phyloP scores from a whole-genome alignment of 176 grass and related monocot species.

The Phyllostachys edulis region DNA sequence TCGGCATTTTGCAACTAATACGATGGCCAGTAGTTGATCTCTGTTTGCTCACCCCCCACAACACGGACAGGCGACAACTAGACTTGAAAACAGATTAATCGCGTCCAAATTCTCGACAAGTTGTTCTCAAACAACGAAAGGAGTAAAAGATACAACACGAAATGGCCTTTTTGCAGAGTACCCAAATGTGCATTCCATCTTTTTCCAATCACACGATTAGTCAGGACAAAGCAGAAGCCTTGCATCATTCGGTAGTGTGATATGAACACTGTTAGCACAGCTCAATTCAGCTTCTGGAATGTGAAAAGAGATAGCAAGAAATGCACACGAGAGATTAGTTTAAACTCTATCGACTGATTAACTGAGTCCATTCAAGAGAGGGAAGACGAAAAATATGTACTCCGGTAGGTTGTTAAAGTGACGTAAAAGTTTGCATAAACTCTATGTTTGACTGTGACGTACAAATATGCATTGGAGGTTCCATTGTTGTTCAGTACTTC shows the following conservation, averaged over 20 bases:
- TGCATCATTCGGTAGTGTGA: not conserved
- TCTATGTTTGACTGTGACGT: not conserved
- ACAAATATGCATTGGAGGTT: not conserved
- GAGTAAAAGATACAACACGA: not conserved
- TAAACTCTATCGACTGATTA: not conserved
- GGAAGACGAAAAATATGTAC: not conserved
- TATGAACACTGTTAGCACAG: not conserved
- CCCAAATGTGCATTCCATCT: not conserved
- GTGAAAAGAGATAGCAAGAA: not conserved
- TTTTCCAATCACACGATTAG: not conserved
- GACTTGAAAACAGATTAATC: not conserved
- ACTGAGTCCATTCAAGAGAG: not conserved
- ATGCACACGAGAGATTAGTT: not conserved
- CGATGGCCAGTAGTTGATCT: not conserved
- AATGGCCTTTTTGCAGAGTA: not conserved
- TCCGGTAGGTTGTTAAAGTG: not conserved
- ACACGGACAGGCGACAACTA: not conserved
- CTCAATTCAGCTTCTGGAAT: not conserved
- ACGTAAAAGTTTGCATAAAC: not conserved
- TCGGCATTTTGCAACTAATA: not conserved
- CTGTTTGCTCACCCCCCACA: not conserved
- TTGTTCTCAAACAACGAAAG: not conserved
- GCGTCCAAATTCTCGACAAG: not conserved
- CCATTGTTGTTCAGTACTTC: not conserved
- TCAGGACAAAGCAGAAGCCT: not conserved